These are phyloP conservation scores for Colletotrichum simmondsii DNA, from an alignment of 2,329 filamentous ascomycete genomes.

Conservation along the genomic window DNA sequence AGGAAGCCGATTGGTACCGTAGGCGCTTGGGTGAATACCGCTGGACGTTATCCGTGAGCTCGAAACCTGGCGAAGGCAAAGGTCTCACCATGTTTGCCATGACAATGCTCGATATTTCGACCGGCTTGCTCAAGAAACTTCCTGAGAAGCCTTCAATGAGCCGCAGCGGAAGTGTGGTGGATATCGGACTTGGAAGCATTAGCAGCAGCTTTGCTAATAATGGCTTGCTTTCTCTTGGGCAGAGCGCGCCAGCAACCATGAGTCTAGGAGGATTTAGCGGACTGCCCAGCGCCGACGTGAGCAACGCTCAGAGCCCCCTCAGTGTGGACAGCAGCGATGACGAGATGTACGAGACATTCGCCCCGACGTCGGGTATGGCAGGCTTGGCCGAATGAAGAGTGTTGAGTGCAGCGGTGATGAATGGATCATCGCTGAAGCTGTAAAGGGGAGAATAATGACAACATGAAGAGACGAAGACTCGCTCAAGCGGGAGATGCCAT, in stretches of 20 bases:
- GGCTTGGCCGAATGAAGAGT: conserved; percentile 39
- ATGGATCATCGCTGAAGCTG: neutral
- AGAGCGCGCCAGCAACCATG: conserved; percentile 23
- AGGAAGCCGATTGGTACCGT: conserved; percentile 94
- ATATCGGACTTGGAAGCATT: conserved; percentile 51
- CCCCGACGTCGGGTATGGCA: conserved; percentile 47
- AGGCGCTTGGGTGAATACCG: conserved; percentile 87
- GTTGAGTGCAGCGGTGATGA: neutral
- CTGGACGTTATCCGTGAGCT: conserved; percentile 91
- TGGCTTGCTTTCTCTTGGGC: conserved; percentile 33
- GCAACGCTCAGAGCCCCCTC: conserved; percentile 62
- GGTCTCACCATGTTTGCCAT: conserved; percentile 77
- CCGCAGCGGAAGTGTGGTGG: conserved; percentile 60
- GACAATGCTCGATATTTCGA: conserved; percentile 80
- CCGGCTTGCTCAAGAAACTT: conserved; percentile 74
- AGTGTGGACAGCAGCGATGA: conserved; percentile 66
- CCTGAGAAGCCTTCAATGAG: conserved; percentile 78
- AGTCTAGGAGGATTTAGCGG: conserved; percentile 52
- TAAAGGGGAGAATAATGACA: conserved; percentile 9
- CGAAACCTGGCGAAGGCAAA: conserved; percentile 72
- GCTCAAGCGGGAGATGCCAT: neutral
- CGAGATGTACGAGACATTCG: conserved; percentile 62
- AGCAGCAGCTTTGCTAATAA: conserved; percentile 47
- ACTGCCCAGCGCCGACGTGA: conserved; percentile 58
- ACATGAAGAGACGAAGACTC: conserved; percentile 15